A percentile compares a stretch with the other conserved stretches of the same genome.
Evolutionary conservation across 345 rosid genomes (phyloP).

Genomic region (Punica granatum): DNA sequence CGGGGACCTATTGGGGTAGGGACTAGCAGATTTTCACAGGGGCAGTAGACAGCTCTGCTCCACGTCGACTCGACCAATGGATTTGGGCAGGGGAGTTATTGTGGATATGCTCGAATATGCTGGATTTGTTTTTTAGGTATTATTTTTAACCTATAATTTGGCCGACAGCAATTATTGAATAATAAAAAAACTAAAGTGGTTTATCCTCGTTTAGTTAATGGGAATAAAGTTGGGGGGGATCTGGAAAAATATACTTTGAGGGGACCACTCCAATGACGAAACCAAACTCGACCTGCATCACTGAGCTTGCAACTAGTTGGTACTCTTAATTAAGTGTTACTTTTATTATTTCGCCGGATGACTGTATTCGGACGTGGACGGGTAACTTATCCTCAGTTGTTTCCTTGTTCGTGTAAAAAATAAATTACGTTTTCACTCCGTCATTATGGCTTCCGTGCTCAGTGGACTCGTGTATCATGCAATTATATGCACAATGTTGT

Average conservation of each 20-base stretch:
- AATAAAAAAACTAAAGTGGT: too few species aligned
- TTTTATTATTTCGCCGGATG: not conserved
- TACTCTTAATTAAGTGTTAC: not conserved
- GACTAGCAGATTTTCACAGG: conserved; percentile 1
- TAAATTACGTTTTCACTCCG: too few species aligned
- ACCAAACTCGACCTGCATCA: not conserved
- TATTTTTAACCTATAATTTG: not conserved
- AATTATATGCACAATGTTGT: too few species aligned
- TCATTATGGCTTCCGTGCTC: too few species aligned
- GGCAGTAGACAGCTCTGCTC: conserved; percentile 32
- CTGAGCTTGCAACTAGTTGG: not conserved
- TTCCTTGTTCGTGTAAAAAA: not conserved
- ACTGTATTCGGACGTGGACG: not conserved
- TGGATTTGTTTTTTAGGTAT: not conserved
- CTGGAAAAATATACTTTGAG: not conserved
- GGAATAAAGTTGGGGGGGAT: not conserved
- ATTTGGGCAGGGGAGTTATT: conserved; percentile 1
- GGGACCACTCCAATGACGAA: conserved; percentile 1
- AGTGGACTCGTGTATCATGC: too few species aligned
- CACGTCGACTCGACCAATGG: conserved; percentile 37
- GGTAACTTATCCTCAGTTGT: not conserved
- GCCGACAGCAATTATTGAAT: conserved; percentile 1
- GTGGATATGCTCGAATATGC: conserved; percentile 34
- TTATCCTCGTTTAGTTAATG: not conserved
- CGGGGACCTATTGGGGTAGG: conserved; percentile 5